These are phyloP conservation scores for Helichrysum umbraculigerum DNA, from an alignment of 129 eudicot species.

Conservation along the genomic window DNA sequence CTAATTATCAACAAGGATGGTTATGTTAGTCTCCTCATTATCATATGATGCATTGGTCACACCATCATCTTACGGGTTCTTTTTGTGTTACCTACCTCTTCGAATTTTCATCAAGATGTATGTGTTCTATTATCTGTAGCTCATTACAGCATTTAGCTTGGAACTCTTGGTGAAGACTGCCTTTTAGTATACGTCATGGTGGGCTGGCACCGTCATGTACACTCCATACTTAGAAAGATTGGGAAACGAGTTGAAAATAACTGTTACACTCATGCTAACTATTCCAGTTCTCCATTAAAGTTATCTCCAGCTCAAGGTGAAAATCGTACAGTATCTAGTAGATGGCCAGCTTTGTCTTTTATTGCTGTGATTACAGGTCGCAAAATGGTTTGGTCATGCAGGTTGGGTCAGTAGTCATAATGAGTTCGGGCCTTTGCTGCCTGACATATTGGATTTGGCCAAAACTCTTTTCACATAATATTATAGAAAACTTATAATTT, in stretches of 20 bases:
- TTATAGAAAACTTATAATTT: too few relatives aligned
- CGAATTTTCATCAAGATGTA: background rate
- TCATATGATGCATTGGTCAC: background rate
- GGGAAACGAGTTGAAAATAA: slow-evolving; percentile 59
- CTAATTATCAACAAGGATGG: slow-evolving; percentile 8
- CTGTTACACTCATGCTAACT: slow-evolving; percentile 37
- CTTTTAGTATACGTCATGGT: slow-evolving; percentile 49
- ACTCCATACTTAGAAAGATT: slow-evolving; percentile 54
- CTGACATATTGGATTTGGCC: too few relatives aligned
- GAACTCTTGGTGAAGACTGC: slow-evolving; percentile 21
- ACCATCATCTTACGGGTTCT: background rate
- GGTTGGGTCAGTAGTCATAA: background rate
- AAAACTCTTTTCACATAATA: background rate
- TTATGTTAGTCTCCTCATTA: slow-evolving; percentile 9
- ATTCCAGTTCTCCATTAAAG: slow-evolving; percentile 51
- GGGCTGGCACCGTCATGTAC: slow-evolving; percentile 80
- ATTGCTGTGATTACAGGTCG: background rate
- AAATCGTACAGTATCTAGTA: slow-evolving; percentile 11
- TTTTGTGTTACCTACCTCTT: background rate
- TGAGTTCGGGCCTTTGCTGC: background rate
- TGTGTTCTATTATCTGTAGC: background rate
- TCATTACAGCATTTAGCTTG: slow-evolving; percentile 23
- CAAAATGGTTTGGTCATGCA: background rate
- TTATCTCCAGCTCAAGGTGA: slow-evolving; percentile 53
- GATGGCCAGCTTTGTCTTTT: slow-evolving; percentile 3